A percentile compares a stretch with the other conserved stretches of the same genome.
phyloP scores from a whole-genome alignment of 1,139 yeast species.

The Debaryomycetaceae sp. region DNA sequence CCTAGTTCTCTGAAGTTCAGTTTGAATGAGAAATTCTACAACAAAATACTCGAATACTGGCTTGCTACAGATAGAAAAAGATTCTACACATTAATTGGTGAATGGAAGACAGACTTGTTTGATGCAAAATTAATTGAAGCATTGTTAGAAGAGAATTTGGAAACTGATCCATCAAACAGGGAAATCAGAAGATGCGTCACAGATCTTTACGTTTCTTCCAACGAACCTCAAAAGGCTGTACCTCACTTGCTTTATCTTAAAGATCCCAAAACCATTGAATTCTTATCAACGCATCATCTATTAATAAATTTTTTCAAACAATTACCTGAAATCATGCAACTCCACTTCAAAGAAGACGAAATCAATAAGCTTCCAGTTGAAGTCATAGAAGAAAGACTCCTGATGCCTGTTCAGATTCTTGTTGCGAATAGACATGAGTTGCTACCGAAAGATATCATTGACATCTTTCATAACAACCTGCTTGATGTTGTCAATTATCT shows the following conservation, averaged over 20 bases:
- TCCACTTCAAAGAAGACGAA: conserved; percentile 36
- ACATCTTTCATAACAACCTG: conserved; percentile 38
- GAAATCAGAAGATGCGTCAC: conserved; percentile 51
- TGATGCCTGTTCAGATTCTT: conserved; percentile 51
- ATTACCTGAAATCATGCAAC: conserved; percentile 51
- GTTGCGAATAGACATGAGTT: conserved; percentile 68
- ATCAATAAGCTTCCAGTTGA: conserved; percentile 39
- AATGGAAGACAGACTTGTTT: conserved; percentile 63
- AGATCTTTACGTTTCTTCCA: conserved; percentile 51
- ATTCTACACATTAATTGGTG: conserved; percentile 40
- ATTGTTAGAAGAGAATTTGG: conserved; percentile 44
- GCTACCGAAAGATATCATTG: conserved; percentile 47
- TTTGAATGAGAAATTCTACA: conserved; percentile 43
- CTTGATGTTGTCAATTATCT: conserved; percentile 59
- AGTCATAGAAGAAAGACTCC: conserved; percentile 36
- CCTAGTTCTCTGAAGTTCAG: conserved; percentile 46
- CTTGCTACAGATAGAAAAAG: conserved; percentile 32
- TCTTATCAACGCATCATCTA: conserved; percentile 61
- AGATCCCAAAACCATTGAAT: conserved; percentile 54
- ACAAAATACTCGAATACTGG: conserved; percentile 50
- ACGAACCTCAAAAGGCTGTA: conserved; percentile 63
- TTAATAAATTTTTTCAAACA: conserved; percentile 46
- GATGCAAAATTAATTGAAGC: conserved; percentile 44
- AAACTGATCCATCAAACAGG: conserved; percentile 15
- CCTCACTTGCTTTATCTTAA: conserved; percentile 54